Evolutionary conservation across 2,329 filamentous ascomycete species (phyloP).

Genomic region (Cladosporium sp.): DNA sequence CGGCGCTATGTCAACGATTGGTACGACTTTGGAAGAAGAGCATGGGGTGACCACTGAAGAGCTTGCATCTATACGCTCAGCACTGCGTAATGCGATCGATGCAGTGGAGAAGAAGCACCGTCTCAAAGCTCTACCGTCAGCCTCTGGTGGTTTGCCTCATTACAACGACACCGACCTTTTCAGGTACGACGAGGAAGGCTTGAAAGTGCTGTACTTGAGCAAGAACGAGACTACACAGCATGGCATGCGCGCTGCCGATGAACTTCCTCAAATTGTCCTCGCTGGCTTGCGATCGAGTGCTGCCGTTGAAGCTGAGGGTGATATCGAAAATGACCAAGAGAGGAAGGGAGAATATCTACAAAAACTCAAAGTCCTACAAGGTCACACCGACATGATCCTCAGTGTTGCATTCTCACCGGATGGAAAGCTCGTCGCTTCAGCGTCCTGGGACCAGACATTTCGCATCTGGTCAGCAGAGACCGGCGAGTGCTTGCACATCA

Average conservation of each 20-base stretch:
- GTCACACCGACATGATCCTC: constrained; percentile 28
- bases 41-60: not conserved
- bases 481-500: constrained; percentile 20
- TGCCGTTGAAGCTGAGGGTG: too few species aligned
- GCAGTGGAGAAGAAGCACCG: not conserved
- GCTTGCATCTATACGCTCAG: not conserved
- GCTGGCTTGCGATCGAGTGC: not conserved
- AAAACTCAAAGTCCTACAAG: constrained; percentile 15
- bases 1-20: not conserved
- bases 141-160: not conserved
- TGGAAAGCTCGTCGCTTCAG: constrained; percentile 26
- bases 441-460: constrained; percentile 26
- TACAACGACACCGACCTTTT: not conserved
- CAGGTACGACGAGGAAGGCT: not conserved
- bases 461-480: constrained; percentile 25
- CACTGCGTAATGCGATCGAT: not conserved
- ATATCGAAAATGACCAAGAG: too few species aligned
- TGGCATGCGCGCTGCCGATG: not conserved
- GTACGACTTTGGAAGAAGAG: not conserved
- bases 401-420: constrained; percentile 27
- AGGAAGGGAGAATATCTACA: too few species aligned
- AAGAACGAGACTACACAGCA: not conserved
- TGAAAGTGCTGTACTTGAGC: not conserved
- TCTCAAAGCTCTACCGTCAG: not conserved
- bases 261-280: not conserved